Evolutionary conservation across 1,284 basidiomycete species (phyloP), one percentile per base, ranked within the genome.

Genomic region (Fistulina hepatica): DNA sequence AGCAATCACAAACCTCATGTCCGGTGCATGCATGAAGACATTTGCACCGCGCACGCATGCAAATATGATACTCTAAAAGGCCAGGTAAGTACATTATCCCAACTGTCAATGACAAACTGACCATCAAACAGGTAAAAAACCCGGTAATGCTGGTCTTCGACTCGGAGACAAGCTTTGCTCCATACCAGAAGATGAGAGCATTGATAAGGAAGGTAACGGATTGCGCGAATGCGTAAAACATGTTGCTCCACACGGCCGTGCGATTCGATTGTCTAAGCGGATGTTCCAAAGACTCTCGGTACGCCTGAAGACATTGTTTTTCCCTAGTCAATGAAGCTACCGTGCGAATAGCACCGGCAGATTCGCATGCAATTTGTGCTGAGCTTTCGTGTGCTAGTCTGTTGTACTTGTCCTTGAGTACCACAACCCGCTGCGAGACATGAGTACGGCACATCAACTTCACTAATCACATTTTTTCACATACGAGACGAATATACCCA

Each of bases 11-110:
- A n/a, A n/a, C n/a, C n/a, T n/a, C 36, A 95, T 75, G 55, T 97
- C 93, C 15, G 93, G 93, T 2, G 94, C 92, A 55, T 89, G 97
- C 10, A 76, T 73, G 64, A 97, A 95, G 21, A 94, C 76, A 51
- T 84, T 84, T 37, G 84, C 84, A 13, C 82, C 82, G 56, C 89
- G 82, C 38, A 85, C 82, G 20, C 81, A 67, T 43, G 77, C 74
- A 54, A 88, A 88, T 3, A 73, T 74, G 8, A 77, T 74, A 45
- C 68, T 71, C 81, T 83, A 45, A 6, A 17, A 19, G 20, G 21
- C 25, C 12, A 13, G 22, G 20, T 23, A 31, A 31, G 13, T 8
- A 31, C 13, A 25, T 9, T 3, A 2, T n/a, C 6, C 10, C 28
- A 31, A 5, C 9, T 13, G 3, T 6, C 3, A 13, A 5, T 2